Evolutionary conservation across 371 early-diverging fungal genomes (phyloP).

Genomic region (Mycotypha africana): DNA sequence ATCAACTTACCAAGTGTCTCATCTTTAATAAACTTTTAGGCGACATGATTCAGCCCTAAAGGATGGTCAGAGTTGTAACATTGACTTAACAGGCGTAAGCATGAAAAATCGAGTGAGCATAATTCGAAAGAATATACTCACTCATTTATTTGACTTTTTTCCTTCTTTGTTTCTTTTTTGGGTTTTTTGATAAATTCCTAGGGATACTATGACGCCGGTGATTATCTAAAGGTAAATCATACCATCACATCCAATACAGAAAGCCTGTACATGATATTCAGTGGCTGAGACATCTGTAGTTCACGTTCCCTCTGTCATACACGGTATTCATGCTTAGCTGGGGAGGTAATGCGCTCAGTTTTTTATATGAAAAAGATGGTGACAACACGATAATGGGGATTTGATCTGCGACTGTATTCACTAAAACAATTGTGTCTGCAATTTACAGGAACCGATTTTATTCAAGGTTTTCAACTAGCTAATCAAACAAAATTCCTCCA

Average conservation of each 20-base stretch:
- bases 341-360: conserved; percentile 51
- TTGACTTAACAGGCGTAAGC: conserved; percentile 40
- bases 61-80: conserved; percentile 38
- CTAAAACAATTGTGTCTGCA: too few species aligned
- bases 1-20: neutral
- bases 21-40: conserved; percentile 22
- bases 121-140: too few species aligned
- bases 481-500: conserved; percentile 26
- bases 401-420: too few species aligned
- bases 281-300: conserved; percentile 32
- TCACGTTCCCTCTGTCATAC: conserved; percentile 54
- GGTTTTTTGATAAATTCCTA: neutral
- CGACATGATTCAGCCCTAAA: conserved; percentile 46
- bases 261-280: conserved; percentile 7
- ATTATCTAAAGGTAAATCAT: conserved; percentile 11
- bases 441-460: conserved; percentile 25
- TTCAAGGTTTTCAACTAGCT: conserved; percentile 46
- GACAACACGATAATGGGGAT: too few species aligned
- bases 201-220: conserved; percentile 41
- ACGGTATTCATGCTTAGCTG: conserved; percentile 47
- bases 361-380: too few species aligned
- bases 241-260: conserved; percentile 12
- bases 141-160: too few species aligned
- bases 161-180: too few species aligned
- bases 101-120: neutral